Conservation (phyloP, 2,329 filamentous ascomycete genomes). For the Ophiostoma triangulosporum region DNA sequence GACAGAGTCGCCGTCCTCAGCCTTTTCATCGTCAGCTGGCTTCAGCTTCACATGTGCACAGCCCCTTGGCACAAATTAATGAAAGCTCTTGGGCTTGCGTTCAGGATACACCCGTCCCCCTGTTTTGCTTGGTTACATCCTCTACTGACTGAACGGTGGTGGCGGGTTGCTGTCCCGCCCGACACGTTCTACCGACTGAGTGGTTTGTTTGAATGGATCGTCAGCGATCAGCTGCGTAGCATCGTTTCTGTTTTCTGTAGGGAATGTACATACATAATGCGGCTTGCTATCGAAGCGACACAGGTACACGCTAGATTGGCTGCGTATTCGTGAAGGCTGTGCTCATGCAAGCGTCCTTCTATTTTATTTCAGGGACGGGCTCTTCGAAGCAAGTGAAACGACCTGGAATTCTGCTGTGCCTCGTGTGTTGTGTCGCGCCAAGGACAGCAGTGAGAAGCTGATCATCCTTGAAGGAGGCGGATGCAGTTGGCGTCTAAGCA, state of each 20-base stretch:
- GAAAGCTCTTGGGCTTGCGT: neutral
- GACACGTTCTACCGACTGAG: slow-evolving; percentile 2
- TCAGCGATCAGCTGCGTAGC: slow-evolving; percentile 4
- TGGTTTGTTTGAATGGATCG: neutral
- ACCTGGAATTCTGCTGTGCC: too few relatives aligned
- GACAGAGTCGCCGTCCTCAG: neutral
- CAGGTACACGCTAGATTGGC: too few relatives aligned
- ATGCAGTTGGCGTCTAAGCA: too few relatives aligned
- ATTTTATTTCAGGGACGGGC: too few relatives aligned
- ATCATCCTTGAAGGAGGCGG: too few relatives aligned
- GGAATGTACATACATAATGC: too few relatives aligned
- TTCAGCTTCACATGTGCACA: neutral
- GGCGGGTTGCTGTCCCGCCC: neutral
- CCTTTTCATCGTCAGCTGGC: neutral
- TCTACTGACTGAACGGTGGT: neutral
- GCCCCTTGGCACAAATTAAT: neutral
- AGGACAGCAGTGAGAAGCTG: too few relatives aligned
- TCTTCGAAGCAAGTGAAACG: too few relatives aligned
- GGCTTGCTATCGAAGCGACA: too few relatives aligned
- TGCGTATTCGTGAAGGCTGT: neutral
- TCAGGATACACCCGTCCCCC: neutral
- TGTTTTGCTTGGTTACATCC: neutral
- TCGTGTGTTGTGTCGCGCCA: too few relatives aligned
- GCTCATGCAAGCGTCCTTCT: neutral
- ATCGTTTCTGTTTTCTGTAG: too few relatives aligned